Conservation (phyloP, 441 rosid genomes). For the Flueggea neowawraea region DNA sequence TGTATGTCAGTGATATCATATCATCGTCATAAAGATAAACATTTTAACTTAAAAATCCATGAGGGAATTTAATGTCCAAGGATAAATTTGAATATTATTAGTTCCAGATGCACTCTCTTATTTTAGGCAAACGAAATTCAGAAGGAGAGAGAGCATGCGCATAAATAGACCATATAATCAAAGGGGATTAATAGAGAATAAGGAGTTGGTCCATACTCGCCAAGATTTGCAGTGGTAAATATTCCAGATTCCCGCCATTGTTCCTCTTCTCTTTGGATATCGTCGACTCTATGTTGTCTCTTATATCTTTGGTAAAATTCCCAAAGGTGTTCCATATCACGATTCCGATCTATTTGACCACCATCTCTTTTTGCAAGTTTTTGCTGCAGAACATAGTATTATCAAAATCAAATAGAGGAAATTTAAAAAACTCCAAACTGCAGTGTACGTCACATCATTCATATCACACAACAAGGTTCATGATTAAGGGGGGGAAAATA, state of each 20-base stretch:
- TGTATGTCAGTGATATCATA: too few relatives aligned
- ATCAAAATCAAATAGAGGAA: conserved; percentile 13
- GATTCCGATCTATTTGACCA: conserved; percentile 76
- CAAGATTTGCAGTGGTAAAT: conserved; percentile 67
- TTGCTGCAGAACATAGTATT: conserved; percentile 64
- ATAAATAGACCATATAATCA: neutral
- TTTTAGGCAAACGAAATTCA: too few relatives aligned
- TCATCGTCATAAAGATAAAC: too few relatives aligned
- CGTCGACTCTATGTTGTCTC: conserved; percentile 83
- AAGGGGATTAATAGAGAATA: neutral
- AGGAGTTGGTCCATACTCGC: conserved; percentile 58
- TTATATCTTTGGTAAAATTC: conserved; percentile 77
- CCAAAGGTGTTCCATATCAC: conserved; percentile 87
- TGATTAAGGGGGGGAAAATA: conserved; percentile 14
- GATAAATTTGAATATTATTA: too few relatives aligned
- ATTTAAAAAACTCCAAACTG: neutral
- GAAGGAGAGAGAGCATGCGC: too few relatives aligned
- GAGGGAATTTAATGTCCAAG: too few relatives aligned
- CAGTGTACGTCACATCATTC: neutral
- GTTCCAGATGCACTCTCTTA: too few relatives aligned
- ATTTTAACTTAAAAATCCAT: too few relatives aligned
- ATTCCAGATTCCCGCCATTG: conserved; percentile 84
- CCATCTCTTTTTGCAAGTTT: conserved; percentile 93
- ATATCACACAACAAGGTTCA: conserved; percentile 1
- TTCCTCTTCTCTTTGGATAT: conserved; percentile 85